phyloP scores from a whole-genome alignment of 2,329 filamentous ascomycete species.

The Diaporthe caulivora region DNA sequence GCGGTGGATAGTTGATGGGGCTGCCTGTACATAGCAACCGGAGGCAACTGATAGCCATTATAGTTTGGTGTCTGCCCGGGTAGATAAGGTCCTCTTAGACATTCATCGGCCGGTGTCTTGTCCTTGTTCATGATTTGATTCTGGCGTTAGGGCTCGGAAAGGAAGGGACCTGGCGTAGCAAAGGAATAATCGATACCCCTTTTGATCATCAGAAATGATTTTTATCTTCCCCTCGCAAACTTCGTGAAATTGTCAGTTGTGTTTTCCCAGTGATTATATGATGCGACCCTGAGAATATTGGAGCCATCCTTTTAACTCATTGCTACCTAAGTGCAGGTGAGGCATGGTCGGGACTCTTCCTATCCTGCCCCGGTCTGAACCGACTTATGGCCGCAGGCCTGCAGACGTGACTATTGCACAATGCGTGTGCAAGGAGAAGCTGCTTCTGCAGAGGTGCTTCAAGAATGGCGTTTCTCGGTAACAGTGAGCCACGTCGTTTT shows the following conservation, averaged over 20 bases:
- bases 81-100: constrained; percentile 1
- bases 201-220: not conserved
- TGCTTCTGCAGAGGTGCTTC: too few relatives aligned
- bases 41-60: not conserved
- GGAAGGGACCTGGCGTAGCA: not conserved
- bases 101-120: constrained; percentile 16
- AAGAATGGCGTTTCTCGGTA: too few relatives aligned
- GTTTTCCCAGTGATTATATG: not conserved
- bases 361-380: too few relatives aligned
- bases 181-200: constrained; percentile 24
- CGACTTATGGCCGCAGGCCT: not conserved
- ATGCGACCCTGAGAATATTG: too few relatives aligned
- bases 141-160: constrained; percentile 2
- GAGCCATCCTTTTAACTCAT: too few relatives aligned
- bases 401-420: too few relatives aligned
- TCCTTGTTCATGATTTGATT: not conserved
- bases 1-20: not conserved
- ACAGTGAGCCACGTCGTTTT: not conserved
- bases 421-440: too few relatives aligned
- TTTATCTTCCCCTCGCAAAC: not conserved
- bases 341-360: too few relatives aligned
- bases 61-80: constrained; percentile 2
- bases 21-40: constrained; percentile 19
- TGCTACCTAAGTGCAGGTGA: too few relatives aligned
- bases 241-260: not conserved